Conservation (phyloP, 2,329 filamentous ascomycete species). For the Phialocephala subalpina region DNA sequence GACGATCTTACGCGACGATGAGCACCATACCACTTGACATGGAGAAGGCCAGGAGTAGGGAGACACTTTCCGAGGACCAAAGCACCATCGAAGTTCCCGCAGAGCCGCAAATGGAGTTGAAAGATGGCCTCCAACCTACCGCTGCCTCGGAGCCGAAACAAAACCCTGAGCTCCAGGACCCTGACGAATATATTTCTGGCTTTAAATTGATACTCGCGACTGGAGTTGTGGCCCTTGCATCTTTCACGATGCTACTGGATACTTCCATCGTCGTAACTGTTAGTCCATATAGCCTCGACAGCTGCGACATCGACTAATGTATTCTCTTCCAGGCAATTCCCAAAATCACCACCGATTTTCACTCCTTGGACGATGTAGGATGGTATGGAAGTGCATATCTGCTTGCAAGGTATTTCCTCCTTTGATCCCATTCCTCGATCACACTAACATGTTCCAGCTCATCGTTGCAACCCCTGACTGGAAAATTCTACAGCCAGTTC, state of each 20-base stretch:
- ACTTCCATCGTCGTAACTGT: conserved; percentile 23
- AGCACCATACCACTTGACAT: not conserved
- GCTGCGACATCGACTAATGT: conserved; percentile 41
- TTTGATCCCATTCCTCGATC: not conserved
- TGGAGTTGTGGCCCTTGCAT: conserved; percentile 9
- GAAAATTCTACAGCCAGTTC: conserved; percentile 26
- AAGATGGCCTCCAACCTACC: not conserved
- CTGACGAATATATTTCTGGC: not conserved
- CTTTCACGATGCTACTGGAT: conserved; percentile 25
- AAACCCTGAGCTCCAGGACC: not conserved
- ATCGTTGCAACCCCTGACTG: conserved; percentile 24
- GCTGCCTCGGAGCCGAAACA: not conserved
- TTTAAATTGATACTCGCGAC: not conserved
- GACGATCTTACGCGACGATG: not conserved
- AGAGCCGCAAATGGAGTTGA: not conserved
- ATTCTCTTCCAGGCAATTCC: conserved; percentile 46
- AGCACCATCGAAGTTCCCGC: not conserved
- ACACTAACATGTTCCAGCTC: conserved; percentile 15
- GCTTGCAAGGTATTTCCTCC: conserved; percentile 41
- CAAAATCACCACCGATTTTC: conserved; percentile 46
- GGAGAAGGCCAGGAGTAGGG: not conserved
- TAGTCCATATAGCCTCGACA: conserved; percentile 36
- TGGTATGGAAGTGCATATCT: conserved; percentile 47
- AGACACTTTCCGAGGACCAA: not conserved
- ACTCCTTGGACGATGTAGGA: conserved; percentile 45